Base-by-base conservation (phyloP, 2,329 filamentous ascomycete species). In the Xylaria sp. region DNA sequence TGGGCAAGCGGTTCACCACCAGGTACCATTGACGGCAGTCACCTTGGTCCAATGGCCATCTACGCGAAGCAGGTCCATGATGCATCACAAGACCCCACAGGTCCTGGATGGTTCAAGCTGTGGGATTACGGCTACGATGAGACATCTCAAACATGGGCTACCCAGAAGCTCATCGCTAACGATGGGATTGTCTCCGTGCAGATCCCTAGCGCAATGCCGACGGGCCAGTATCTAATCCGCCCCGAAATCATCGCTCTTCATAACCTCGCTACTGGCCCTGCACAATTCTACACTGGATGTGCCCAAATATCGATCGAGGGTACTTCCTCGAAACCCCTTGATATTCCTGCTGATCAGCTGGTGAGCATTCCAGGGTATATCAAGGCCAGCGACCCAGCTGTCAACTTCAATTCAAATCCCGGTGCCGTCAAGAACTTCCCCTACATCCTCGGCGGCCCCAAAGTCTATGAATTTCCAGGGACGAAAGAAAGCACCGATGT, bases 201-300 rank as follows among this genome's bases (percentile, higher is more conserved):
- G 51, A 84, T 88, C 62, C 86, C 86, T 3, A 67, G 75, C 13
- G 80, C 80, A 63, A 80, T 88, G 36, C 81, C 80, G 9, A 74
- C 82, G 10, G 86, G 86, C 42, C 81, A 86, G 70, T 89, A 88
- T 72, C 82, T 88, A 45, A 79, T 87, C 29, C 82, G 86, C 44
- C 83, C 86, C 66, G 86, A 89, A 76, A 82, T 87, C 73, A 83
- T 88, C 61, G 86, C 85, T 25, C 80, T 88, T 2, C 86, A 88
- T 77, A 78, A 74, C 11, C 81, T 80, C 31, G 70, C 73, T 4
- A 79, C 76, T 33, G 76, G 77, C 39, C 76, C 74, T 1, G 81
- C 81, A 7, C 82, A 84, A 69, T 75, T 84, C 44, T 81, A 81
- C 59, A 73, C 76, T 65, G 54, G 69, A 31, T 65, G 57, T 29